phyloP scores from a whole-genome alignment of 75 land plant species.

The Larix kaempferi region DNA sequence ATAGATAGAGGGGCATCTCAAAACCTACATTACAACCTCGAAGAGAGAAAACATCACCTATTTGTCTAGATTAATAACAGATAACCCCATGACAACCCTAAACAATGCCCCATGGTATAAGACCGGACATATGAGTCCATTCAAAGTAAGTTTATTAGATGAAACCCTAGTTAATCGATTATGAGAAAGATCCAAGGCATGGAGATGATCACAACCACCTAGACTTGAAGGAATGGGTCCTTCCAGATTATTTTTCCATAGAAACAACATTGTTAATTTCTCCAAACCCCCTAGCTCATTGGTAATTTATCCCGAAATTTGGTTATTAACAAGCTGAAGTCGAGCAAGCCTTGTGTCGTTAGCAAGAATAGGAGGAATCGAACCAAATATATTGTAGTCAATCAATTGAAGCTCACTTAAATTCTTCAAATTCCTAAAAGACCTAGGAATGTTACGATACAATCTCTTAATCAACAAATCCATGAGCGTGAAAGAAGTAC shows the following conservation, averaged over 20 bases:
- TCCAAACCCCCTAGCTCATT: constrained; percentile 26
- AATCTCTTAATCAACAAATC: constrained; percentile 54
- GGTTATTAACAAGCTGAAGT: constrained; percentile 61
- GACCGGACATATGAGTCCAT: too few species aligned
- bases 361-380: constrained; percentile 50
- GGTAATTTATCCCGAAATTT: constrained; percentile 56
- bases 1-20: too few species aligned
- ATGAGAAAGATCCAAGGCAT: constrained; percentile 64
- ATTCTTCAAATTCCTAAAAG: constrained; percentile 26
- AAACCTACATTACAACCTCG: too few species aligned
- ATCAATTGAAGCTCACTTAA: constrained; percentile 51
- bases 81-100: too few species aligned
- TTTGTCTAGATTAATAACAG: too few species aligned
- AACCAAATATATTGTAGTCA: constrained; percentile 52
- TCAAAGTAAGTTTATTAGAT: too few species aligned
- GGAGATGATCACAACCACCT: constrained; percentile 35
- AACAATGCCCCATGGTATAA: too few species aligned
- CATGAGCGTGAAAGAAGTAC: constrained; percentile 26
- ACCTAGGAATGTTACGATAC: constrained; percentile 52
- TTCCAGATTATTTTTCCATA: constrained; percentile 57
- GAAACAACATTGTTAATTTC: constrained; percentile 42
- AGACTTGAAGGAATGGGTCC: constrained; percentile 56
- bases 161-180: constrained; percentile 67
- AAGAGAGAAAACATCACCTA: too few species aligned
- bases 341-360: constrained; percentile 41